Percentiles rank a stretch among this genome's conserved stretches.
Conservation (phyloP, 129 eudicot species). For the Silybum marianum region DNA sequence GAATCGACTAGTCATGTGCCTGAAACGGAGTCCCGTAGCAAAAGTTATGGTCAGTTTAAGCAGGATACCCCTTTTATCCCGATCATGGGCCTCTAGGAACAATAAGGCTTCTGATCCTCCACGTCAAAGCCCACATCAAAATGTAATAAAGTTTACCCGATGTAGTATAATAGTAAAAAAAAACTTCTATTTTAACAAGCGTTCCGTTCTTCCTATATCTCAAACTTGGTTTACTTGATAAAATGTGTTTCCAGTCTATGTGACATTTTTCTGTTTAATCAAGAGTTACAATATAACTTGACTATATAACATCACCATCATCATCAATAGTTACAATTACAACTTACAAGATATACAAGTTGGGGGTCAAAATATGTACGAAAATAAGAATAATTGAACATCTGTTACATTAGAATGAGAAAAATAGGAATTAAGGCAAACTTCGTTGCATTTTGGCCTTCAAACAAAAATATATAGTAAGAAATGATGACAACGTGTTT, state of each 20-base stretch:
- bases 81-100: too few relatives aligned
- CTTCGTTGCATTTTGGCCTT: neutral
- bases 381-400: neutral
- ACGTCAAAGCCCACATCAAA: too few relatives aligned
- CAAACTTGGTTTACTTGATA: neutral
- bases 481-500: neutral
- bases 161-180: too few relatives aligned
- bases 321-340: neutral
- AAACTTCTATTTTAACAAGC: neutral
- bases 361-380: neutral
- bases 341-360: too few relatives aligned
- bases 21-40: too few relatives aligned
- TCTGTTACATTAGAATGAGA: neutral
- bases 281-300: neutral
- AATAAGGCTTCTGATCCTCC: too few relatives aligned
- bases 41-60: too few relatives aligned
- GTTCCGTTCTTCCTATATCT: neutral
- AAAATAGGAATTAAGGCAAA: neutral
- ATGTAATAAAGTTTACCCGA: neutral
- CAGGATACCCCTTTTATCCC: too few relatives aligned
- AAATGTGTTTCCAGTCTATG: neutral
- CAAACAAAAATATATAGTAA: neutral
- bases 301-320: neutral
- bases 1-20: too few relatives aligned
- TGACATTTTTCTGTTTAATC: neutral